phyloP scores from a whole-genome alignment of 306 rosid species.

The Trifolium dubium region DNA sequence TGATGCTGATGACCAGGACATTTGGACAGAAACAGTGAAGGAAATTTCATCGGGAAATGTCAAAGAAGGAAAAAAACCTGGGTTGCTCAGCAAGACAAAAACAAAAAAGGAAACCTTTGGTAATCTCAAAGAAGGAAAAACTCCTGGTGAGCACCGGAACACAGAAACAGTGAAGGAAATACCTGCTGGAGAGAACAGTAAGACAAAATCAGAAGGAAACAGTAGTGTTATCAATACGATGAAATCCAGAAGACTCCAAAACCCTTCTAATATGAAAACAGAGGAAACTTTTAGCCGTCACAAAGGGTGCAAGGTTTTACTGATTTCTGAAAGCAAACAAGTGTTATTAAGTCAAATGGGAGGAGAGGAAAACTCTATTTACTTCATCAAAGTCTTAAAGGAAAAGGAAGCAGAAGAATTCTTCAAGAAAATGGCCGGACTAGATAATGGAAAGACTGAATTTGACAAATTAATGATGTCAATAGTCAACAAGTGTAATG shows the following conservation, averaged over 20 bases:
- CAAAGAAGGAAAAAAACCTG: not conserved
- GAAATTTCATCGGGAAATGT: not conserved
- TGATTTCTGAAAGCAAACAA: constrained; percentile 28
- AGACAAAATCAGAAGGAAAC: not conserved
- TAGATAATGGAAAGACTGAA: not conserved
- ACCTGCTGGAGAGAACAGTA: not conserved
- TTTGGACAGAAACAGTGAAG: not conserved
- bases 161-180: not conserved
- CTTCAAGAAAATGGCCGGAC: constrained; percentile 15
- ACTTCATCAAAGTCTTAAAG: not conserved
- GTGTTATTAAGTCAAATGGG: constrained; percentile 26
- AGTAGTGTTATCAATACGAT: too few species aligned
- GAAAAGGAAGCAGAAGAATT: constrained; percentile 6
- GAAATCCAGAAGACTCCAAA: not conserved
- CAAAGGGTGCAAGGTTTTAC: constrained; percentile 37
- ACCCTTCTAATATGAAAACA: not conserved
- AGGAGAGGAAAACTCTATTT: not conserved
- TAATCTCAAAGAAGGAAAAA: not conserved
- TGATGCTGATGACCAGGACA: not conserved
- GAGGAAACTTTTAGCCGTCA: not conserved
- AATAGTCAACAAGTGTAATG: not conserved
- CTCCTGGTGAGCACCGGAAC: not conserved
- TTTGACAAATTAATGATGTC: not conserved
- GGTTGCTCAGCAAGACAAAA: not conserved
- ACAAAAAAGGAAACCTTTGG: not conserved